A percentile compares a stretch with the other conserved stretches of the same genome.
These are phyloP conservation scores for Nannochloropsis granulata DNA, from an alignment of 108 stramenopile species.

Conservation along the genomic window DNA sequence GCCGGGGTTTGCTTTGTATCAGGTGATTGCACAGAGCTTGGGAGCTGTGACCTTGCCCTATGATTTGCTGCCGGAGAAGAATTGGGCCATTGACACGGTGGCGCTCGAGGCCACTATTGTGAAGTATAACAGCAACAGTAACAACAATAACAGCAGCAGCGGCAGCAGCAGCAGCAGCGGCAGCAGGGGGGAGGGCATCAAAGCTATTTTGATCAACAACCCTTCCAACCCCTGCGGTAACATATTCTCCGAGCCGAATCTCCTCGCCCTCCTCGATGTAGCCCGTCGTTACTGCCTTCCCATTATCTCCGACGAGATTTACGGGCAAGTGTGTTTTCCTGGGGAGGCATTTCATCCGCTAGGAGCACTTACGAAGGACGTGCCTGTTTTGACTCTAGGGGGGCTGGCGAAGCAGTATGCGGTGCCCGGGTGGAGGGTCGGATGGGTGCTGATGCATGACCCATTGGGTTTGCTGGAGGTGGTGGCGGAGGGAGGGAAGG, in stretches of 20 bases:
- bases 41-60: constrained; percentile 61
- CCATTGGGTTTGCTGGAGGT: neutral
- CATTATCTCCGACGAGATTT: constrained; percentile 80
- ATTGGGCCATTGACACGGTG: constrained; percentile 71
- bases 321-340: constrained; percentile 63
- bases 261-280: constrained; percentile 49
- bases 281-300: constrained; percentile 44
- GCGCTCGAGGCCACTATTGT: constrained; percentile 48
- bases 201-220: constrained; percentile 73
- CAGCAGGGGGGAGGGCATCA: neutral
- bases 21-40: constrained; percentile 65
- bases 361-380: constrained; percentile 47
- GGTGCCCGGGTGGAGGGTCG: constrained; percentile 77
- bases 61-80: constrained; percentile 47
- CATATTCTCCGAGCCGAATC: constrained; percentile 59
- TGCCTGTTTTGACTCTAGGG: constrained; percentile 66
- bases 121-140: constrained; percentile 1
- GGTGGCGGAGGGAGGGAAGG: too few species aligned
- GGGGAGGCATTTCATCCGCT: constrained; percentile 49
- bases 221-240: constrained; percentile 83
- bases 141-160: neutral
- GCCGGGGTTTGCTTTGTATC: constrained; percentile 77
- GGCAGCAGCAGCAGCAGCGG: neutral
- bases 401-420: constrained; percentile 82
- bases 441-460: constrained; percentile 67